Evolutionary conservation across 441 rosid genomes (phyloP).

Genomic region (Mallotus repandus): DNA sequence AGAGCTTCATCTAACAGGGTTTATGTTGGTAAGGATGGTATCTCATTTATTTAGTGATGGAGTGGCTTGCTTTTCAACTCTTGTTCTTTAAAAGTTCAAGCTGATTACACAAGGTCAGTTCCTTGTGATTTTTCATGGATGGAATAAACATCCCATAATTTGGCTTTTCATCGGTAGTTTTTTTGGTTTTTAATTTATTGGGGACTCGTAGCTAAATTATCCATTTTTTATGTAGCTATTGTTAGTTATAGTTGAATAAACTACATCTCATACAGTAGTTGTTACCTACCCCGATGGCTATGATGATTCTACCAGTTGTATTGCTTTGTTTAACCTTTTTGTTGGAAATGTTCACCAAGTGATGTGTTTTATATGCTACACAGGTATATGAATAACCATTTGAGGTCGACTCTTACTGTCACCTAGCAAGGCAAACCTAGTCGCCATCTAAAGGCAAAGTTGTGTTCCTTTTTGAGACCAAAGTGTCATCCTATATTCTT

Average conservation of each 20-base stretch:
- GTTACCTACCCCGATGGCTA: not conserved
- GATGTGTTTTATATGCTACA: constrained; percentile 17
- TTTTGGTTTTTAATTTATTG: not conserved
- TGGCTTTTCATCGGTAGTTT: not conserved
- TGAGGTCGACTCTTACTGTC: constrained; percentile 64
- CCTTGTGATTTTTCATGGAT: constrained; percentile 6
- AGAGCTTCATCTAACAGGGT: constrained; percentile 43
- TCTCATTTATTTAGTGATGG: constrained; percentile 67
- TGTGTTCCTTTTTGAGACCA: constrained; percentile 60
- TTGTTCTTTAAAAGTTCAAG: constrained; percentile 73
- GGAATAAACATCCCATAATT: not conserved
- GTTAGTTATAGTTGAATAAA: too few species aligned
- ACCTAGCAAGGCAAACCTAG: constrained; percentile 58
- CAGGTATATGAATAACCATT: constrained; percentile 71
- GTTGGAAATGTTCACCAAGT: constrained; percentile 9
- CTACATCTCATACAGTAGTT: too few species aligned
- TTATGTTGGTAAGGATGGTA: constrained; percentile 54
- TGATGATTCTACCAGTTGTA: not conserved
- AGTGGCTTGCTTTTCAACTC: constrained; percentile 82
- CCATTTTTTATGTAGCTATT: not conserved
- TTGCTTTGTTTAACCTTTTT: not conserved
- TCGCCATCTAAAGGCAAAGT: constrained; percentile 40
- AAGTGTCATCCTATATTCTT: constrained; percentile 80
- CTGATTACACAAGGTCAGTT: constrained; percentile 78
- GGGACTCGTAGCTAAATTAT: not conserved